Base-by-base conservation (phyloP, 1,284 basidiomycete species). In the Marasmius tenuissimus region DNA sequence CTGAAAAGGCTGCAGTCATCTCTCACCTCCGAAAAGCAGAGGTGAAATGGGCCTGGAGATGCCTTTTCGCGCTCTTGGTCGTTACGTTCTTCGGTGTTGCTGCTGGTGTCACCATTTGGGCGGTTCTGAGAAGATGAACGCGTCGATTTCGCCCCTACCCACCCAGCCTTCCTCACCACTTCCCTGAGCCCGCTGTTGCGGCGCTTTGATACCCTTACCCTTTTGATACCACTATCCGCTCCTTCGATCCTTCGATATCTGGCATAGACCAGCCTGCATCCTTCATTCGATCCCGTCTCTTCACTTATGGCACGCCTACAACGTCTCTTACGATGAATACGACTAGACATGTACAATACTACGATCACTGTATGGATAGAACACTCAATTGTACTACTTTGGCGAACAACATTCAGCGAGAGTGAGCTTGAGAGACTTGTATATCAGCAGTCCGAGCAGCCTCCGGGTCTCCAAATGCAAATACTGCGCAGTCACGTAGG, bases 31-130 rank as follows among this genome's bases (percentile, higher is more conserved):
- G 76, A 37, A 63, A 63, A 45, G 68, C 71, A 40, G 77, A 78
- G 57, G 51, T 76, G 51, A 76, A 75, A 64, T 77, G 75, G 75
- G 75, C 74, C 3, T 66, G 65, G 57, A 67, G 76, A 39, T 78
- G 76, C 66, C 69, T 77, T n/a, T 68, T 65, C 45, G 76, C 77
- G 6, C 60, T 77, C 12, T 10, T 70, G 12, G 62, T 71, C 45
- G 60, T 76, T 48, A 35, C 69, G 9, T 16, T 69, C 22, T 58
- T 75, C 34, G 68, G 62, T 3, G 60, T 68, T 12, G 66, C 62
- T 3, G 60, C 60, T 40, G 70, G 63, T 0, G 33, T 76, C 14
- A 63, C 69, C 11, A 57, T 68, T 34, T 75, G 71, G 68, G 68
- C 37, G 12, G 48, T 57, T 33, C 27, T 57, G 34, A 60, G 55